Conservation (phyloP, 2,329 filamentous ascomycete species). For the Alternaria sp. region DNA sequence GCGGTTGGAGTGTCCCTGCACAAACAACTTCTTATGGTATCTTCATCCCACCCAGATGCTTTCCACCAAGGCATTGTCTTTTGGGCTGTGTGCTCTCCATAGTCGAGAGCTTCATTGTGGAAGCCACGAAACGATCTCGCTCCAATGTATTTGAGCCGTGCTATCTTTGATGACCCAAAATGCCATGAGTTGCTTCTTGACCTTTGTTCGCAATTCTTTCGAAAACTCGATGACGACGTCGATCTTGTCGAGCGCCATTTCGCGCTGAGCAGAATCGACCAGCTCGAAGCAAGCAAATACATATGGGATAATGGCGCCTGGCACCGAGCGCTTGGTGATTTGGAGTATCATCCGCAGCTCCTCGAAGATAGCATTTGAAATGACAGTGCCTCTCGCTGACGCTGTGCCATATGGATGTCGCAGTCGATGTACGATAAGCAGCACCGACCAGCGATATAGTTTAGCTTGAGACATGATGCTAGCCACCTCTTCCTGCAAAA, state of each 20-base stretch:
- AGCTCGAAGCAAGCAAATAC: slow-evolving; percentile 8
- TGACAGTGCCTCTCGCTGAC: neutral
- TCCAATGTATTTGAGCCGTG: slow-evolving; percentile 4
- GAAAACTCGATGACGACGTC: slow-evolving; percentile 1
- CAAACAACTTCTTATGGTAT: rapidly evolving
- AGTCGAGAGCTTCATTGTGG: neutral
- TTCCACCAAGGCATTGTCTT: rapidly evolving
- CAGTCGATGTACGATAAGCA: slow-evolving; percentile 8
- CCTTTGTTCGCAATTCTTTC: neutral
- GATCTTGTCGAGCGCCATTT: neutral
- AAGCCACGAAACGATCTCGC: slow-evolving; percentile 5
- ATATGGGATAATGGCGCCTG: neutral
- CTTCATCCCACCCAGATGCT: neutral
- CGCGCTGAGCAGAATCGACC: neutral
- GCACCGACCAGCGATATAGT: slow-evolving; percentile 3
- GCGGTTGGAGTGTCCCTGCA: neutral
- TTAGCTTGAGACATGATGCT: slow-evolving; percentile 5
- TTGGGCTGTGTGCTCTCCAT: neutral
- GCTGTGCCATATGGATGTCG: slow-evolving; percentile 8
- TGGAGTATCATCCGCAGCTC: neutral
- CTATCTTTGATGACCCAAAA: slow-evolving; percentile 10
- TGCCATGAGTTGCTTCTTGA: slow-evolving; percentile 4
- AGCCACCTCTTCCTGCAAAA: slow-evolving; percentile 6
- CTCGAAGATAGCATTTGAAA: slow-evolving; percentile 6
- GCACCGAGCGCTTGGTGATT: neutral